Conservation (phyloP, 2,329 filamentous ascomycete genomes). For the Xylaria digitata region DNA sequence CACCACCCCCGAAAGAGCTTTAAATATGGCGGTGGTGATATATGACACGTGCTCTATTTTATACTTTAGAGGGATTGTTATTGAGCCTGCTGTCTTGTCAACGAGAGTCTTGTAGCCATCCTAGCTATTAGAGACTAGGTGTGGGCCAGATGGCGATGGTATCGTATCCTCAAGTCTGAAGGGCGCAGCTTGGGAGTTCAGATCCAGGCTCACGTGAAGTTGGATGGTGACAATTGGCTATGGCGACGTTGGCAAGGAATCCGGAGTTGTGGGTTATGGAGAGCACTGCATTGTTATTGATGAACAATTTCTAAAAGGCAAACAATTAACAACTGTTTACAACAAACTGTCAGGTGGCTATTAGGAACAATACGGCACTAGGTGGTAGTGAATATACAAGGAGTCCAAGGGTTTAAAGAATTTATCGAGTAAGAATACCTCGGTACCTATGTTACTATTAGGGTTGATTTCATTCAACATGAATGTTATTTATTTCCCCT, state of each 20-base stretch:
- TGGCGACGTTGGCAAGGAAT: not conserved
- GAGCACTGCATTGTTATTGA: not conserved
- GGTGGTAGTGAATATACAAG: slow-evolving; percentile 6
- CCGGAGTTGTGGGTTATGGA: not conserved
- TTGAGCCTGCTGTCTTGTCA: not conserved
- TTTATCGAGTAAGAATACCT: no score
- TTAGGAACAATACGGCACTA: not conserved
- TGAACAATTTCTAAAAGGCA: not conserved
- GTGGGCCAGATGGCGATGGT: no score
- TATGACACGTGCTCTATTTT: not conserved
- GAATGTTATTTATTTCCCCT: no score
- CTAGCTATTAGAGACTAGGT: not conserved
- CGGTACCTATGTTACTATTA: no score
- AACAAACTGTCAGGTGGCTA: not conserved
- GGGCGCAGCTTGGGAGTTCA: not conserved
- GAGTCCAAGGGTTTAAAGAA: no score
- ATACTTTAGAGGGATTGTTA: not conserved
- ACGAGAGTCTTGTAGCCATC: not conserved
- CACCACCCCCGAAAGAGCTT: slow-evolving; percentile 21
- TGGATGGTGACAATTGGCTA: not conserved
- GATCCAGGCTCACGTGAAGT: not conserved
- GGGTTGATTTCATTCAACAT: no score
- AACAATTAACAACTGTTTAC: not conserved
- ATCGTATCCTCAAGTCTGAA: not conserved
- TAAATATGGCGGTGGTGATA: slow-evolving; percentile 1